Evolutionary conservation across 2,329 filamentous ascomycete species (phyloP).

Genomic region (Corynespora cassiicola): DNA sequence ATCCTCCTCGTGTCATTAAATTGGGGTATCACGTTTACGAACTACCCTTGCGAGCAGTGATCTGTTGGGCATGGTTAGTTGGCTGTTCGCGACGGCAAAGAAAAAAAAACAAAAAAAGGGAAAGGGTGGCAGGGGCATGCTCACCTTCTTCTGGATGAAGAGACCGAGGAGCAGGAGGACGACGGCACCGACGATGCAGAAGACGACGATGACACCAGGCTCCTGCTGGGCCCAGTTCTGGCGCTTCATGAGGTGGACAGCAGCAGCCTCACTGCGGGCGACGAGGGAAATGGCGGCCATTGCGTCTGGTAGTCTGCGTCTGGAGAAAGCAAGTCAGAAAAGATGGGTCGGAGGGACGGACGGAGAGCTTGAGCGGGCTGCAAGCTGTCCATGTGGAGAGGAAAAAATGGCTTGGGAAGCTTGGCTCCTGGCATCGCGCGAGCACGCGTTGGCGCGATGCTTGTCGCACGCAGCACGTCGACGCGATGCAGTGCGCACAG

Average conservation of each 20-base stretch:
- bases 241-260: conserved; percentile 58
- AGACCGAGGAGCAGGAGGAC: conserved; percentile 57
- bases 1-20: conserved; percentile 11
- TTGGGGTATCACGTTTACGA: conserved; percentile 20
- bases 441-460: conserved; percentile 5
- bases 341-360: conserved; percentile 4
- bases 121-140: conserved; percentile 3
- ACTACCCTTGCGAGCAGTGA: conserved; percentile 15
- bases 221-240: conserved; percentile 64
- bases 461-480: conserved; percentile 14
- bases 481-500: conserved; percentile 11
- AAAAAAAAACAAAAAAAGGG: too few species aligned
- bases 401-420: conserved; percentile 4
- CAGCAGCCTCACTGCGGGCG: conserved; percentile 43
- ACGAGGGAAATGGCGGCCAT: conserved; percentile 47
- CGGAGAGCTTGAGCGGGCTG: neutral
- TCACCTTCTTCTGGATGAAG: conserved; percentile 56
- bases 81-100: conserved; percentile 14
- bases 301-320: conserved; percentile 33
- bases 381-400: conserved; percentile 2
- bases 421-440: conserved; percentile 15
- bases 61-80: conserved; percentile 10
- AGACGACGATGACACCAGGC: conserved; percentile 68
- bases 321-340: conserved; percentile 19
- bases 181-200: conserved; percentile 66